Percentiles rank a stretch among this genome's conserved stretches.
Evolutionary conservation across 2,329 filamentous ascomycete genomes (phyloP).

Genomic region (Mollisia scopiformis): DNA sequence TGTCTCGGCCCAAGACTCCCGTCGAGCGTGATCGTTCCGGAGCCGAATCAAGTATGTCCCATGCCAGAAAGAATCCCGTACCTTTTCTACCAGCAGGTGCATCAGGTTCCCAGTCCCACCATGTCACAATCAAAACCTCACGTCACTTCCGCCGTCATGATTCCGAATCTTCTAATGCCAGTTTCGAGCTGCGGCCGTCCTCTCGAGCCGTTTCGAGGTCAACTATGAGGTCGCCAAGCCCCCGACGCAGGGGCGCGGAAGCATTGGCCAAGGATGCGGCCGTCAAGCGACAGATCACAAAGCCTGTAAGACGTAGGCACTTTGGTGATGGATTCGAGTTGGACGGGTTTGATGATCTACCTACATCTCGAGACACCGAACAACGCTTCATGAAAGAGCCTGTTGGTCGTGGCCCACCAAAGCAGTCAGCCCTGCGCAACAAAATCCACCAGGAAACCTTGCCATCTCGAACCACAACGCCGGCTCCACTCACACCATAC

Average conservation of each 20-base stretch:
- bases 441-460: slow-evolving; percentile 59
- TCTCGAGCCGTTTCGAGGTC: slow-evolving; percentile 62
- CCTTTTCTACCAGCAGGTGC: slow-evolving; percentile 82
- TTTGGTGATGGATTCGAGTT: slow-evolving; percentile 94
- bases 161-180: slow-evolving; percentile 70
- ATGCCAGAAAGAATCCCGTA: slow-evolving; percentile 61
- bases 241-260: slow-evolving; percentile 49
- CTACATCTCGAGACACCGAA: slow-evolving; percentile 82
- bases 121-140: slow-evolving; percentile 71
- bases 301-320: slow-evolving; percentile 68
- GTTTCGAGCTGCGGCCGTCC: slow-evolving; percentile 57
- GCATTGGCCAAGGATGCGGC: slow-evolving; percentile 46
- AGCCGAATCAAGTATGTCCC: slow-evolving; percentile 52
- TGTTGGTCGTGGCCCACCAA: slow-evolving; percentile 67
- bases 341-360: slow-evolving; percentile 91
- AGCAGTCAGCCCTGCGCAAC: slow-evolving; percentile 57
- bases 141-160: slow-evolving; percentile 79
- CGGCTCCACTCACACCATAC: slow-evolving; percentile 61
- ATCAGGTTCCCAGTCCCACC: slow-evolving; percentile 75
- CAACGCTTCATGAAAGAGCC: slow-evolving; percentile 83
- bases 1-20: slow-evolving; percentile 70
- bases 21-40: slow-evolving; percentile 56
- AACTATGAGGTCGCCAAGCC: slow-evolving; percentile 60
- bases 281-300: slow-evolving; percentile 72
- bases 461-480: slow-evolving; percentile 55